A percentile compares a stretch with the other conserved stretches of the same genome.
Conservation (phyloP, 108 stramenopile species). For the Nitzschia sp. region DNA sequence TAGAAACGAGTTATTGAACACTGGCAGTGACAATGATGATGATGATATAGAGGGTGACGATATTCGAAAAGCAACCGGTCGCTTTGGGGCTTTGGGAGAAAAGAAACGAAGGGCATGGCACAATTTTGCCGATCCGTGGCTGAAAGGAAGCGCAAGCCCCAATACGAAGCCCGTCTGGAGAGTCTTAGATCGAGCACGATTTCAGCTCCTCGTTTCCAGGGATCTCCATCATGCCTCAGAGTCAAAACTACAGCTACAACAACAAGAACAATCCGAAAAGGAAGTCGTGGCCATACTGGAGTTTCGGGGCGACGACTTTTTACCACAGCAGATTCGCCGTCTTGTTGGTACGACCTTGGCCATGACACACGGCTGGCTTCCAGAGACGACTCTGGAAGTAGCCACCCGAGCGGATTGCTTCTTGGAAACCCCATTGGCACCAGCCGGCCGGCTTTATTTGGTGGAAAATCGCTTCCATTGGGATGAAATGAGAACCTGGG, state of each 20-base stretch:
- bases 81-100: constrained; percentile 63
- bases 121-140: constrained; percentile 63
- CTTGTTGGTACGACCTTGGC: constrained; percentile 71
- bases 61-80: constrained; percentile 42
- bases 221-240: not conserved
- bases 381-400: constrained; percentile 50
- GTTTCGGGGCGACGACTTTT: constrained; percentile 67
- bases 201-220: constrained; percentile 46
- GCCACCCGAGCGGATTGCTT: constrained; percentile 48
- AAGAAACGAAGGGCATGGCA: constrained; percentile 66
- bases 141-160: constrained; percentile 59
- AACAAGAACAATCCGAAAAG: not conserved
- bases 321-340: constrained; percentile 62
- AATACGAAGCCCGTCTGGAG: constrained; percentile 74
- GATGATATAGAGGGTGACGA: not conserved
- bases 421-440: constrained; percentile 75
- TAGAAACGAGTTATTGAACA: too few relatives aligned
- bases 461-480: constrained; percentile 60
- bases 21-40: not conserved
- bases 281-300: constrained; percentile 38
- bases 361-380: constrained; percentile 59
- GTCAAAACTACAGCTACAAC: not conserved
- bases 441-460: constrained; percentile 32
- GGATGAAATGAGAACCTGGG: constrained; percentile 52
- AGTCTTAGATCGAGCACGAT: constrained; percentile 56